Conservation (phyloP, 1,139 yeast genomes). For the Meyerozyma guilliermondii region DNA sequence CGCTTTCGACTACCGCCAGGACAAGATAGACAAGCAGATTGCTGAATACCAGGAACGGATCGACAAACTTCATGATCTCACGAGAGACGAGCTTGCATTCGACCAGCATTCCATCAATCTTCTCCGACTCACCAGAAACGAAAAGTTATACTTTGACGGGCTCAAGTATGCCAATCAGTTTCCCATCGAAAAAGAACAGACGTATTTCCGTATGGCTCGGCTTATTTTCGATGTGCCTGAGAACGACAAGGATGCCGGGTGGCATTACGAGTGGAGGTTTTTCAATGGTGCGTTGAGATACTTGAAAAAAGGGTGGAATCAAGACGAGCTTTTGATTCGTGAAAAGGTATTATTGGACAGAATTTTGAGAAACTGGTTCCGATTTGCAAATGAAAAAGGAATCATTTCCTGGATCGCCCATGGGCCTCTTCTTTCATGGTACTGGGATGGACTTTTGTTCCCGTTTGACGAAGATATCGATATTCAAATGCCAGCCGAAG, state of each 20-base stretch:
- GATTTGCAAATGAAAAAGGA: conserved; percentile 29
- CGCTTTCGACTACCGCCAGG: conserved; percentile 14
- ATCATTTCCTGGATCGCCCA: conserved; percentile 33
- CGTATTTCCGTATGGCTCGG: conserved; percentile 14
- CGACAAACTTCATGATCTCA: conserved; percentile 8
- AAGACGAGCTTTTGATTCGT: conserved; percentile 16
- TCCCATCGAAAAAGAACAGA: conserved; percentile 18
- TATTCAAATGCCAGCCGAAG: conserved; percentile 30
- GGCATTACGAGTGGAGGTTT: conserved; percentile 38
- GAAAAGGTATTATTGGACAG: conserved; percentile 18
- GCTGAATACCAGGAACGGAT: conserved; percentile 8
- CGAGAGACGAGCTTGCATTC: conserved; percentile 14
- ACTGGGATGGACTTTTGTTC: conserved; percentile 31
- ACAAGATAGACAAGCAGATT: conserved; percentile 11
- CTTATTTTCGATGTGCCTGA: conserved; percentile 6
- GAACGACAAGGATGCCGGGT: conserved; percentile 26
- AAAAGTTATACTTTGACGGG: conserved; percentile 21
- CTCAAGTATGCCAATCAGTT: conserved; percentile 17
- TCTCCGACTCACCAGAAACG: conserved; percentile 13
- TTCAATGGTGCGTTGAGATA: conserved; percentile 26
- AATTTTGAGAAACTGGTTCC: conserved; percentile 25
- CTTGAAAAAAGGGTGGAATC: conserved; percentile 17
- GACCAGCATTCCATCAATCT: conserved; percentile 12
- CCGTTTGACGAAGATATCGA: conserved; percentile 32
- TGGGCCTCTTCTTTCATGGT: conserved; percentile 32